These are phyloP conservation scores for Paramecium tetraurelia DNA, from an alignment of 73 alveolate genomes.

Conservation along the genomic window DNA sequence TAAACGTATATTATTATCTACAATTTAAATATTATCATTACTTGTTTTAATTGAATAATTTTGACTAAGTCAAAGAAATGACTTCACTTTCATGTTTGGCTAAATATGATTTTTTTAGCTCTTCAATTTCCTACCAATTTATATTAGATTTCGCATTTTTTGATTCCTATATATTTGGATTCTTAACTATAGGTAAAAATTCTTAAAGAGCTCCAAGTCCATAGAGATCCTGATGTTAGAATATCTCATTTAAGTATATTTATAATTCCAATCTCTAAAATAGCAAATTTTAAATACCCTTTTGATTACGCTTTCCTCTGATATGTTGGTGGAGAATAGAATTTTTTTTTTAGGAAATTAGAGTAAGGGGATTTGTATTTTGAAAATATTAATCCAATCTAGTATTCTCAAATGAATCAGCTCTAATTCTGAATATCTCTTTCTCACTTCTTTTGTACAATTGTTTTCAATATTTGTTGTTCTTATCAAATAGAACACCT, in stretches of 20 bases:
- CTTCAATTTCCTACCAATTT: background rate
- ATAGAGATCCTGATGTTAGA: background rate
- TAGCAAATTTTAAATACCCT: background rate
- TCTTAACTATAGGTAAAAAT: background rate
- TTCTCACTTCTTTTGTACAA: background rate
- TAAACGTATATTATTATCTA: background rate
- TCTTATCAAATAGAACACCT: background rate
- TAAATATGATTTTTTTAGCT: background rate
- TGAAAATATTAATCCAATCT: background rate
- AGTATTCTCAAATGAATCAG: background rate
- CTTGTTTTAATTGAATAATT: background rate
- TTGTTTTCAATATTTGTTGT: background rate
- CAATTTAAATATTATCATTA: background rate
- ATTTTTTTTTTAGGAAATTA: background rate
- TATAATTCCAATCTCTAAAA: background rate
- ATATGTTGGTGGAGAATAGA: background rate
- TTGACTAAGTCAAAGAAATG: background rate
- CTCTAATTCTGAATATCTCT: slow-evolving; percentile 1
- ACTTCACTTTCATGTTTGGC: background rate
- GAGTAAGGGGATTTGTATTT: background rate
- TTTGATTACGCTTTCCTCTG: background rate
- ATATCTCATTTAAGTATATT: background rate
- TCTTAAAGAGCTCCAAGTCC: background rate
- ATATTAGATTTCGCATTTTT: background rate
- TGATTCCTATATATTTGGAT: background rate